Evolutionary conservation across 208 protist genomes (phyloP).

Genomic region (Trypanosoma congolense): DNA sequence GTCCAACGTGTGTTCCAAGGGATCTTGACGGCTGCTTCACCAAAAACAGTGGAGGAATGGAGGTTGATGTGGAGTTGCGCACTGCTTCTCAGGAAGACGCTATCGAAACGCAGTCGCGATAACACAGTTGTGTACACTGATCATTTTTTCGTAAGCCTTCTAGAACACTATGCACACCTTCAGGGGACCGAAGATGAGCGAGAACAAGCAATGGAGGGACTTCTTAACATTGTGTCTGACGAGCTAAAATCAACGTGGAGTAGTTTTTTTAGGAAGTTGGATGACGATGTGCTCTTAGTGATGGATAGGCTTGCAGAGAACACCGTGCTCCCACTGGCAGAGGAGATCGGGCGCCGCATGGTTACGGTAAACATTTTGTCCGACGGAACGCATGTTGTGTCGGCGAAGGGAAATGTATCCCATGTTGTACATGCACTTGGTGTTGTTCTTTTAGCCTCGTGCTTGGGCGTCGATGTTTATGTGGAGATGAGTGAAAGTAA

Average conservation of each 20-base stretch:
- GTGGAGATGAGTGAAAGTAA: slow-evolving; percentile 21
- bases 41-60: slow-evolving; percentile 51
- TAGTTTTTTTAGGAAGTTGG: slow-evolving; percentile 3
- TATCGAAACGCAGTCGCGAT: slow-evolving; percentile 33
- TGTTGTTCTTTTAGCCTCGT: slow-evolving; percentile 51
- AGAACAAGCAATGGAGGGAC: slow-evolving; percentile 22
- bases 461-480: slow-evolving; percentile 55
- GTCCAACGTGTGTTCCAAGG: slow-evolving; percentile 52
- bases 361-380: slow-evolving; percentile 40
- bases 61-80: slow-evolving; percentile 51
- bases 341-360: slow-evolving; percentile 59
- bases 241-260: slow-evolving; percentile 31
- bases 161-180: slow-evolving; percentile 24
- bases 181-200: slow-evolving; percentile 13
- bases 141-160: slow-evolving; percentile 60
- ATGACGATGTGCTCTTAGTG: slow-evolving; percentile 37
- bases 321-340: slow-evolving; percentile 43
- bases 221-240: slow-evolving; percentile 33
- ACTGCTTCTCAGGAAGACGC: slow-evolving; percentile 38
- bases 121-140: slow-evolving; percentile 59
- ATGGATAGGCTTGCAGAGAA: slow-evolving; percentile 45
- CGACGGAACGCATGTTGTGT: slow-evolving; percentile 56
- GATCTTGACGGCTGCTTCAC: slow-evolving; percentile 34
- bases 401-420: slow-evolving; percentile 19
- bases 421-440: slow-evolving; percentile 55